Evolutionary conservation across 257 asterid genomes (phyloP).

Genomic region (Gynochthodes officinalis): DNA sequence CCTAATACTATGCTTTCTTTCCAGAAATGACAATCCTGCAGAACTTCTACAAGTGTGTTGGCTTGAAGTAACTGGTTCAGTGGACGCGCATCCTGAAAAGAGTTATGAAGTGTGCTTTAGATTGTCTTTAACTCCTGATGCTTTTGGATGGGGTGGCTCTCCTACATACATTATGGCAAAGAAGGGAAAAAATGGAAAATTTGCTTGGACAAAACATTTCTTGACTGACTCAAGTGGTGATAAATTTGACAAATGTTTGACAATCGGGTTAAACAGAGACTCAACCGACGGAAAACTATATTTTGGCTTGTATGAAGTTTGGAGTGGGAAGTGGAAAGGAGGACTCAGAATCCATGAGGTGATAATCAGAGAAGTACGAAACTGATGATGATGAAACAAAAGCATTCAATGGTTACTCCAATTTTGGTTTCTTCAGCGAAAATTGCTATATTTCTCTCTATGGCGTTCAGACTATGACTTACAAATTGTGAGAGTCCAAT

Average conservation of each 20-base stretch:
- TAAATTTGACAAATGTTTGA: neutral
- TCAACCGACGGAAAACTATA: slow-evolving; percentile 9
- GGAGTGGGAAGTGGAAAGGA: slow-evolving; percentile 67
- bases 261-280: neutral
- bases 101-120: slow-evolving; percentile 35
- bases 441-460: neutral
- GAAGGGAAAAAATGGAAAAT: slow-evolving; percentile 27
- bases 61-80: slow-evolving; percentile 52
- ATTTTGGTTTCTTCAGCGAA: neutral
- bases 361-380: slow-evolving; percentile 8
- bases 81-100: slow-evolving; percentile 19
- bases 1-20: neutral
- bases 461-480: too few relatives aligned
- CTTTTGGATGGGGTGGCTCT: slow-evolving; percentile 51
- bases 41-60: slow-evolving; percentile 44
- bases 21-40: slow-evolving; percentile 22
- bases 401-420: neutral
- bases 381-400: neutral
- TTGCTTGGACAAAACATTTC: neutral
- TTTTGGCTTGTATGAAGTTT: slow-evolving; percentile 46
- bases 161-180: slow-evolving; percentile 48
- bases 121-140: slow-evolving; percentile 37
- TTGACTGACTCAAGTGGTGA: neutral
- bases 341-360: slow-evolving; percentile 46
- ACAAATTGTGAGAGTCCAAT: neutral